phyloP scores from a whole-genome alignment of 73 alveolate species.

The Effrenium voratum region DNA sequence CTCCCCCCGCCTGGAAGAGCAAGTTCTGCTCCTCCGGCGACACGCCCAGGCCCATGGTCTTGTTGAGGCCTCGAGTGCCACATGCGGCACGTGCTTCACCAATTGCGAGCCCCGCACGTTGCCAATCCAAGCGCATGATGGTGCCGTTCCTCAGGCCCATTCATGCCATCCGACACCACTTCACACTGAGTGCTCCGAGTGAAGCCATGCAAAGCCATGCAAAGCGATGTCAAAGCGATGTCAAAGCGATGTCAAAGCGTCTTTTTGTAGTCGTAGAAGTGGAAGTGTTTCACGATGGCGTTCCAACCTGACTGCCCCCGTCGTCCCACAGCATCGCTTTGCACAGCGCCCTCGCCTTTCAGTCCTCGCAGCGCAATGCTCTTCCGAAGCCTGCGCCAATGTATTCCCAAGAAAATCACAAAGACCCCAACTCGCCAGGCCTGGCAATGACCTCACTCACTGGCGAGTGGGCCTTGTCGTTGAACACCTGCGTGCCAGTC shows the following conservation, averaged over 20 bases:
- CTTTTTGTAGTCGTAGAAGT: too few species aligned
- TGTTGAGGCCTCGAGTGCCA: conserved; percentile 33
- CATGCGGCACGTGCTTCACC: background rate
- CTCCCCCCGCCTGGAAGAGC: conserved; percentile 34
- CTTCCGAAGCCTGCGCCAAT: conserved; percentile 31
- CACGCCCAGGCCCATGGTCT: conserved; percentile 46
- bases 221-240: too few species aligned
- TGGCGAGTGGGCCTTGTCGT: background rate
- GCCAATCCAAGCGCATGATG: conserved; percentile 80
- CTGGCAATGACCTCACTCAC: background rate
- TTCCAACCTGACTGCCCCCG: too few species aligned
- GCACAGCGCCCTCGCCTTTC: background rate
- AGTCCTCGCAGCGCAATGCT: conserved; percentile 85
- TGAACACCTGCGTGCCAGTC: background rate
- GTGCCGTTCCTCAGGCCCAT: conserved; percentile 74
- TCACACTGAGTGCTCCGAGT: too few species aligned
- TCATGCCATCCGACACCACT: too few species aligned
- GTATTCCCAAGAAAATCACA: background rate
- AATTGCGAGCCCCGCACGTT: background rate
- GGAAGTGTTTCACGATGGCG: too few species aligned
- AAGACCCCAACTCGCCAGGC: too few species aligned
- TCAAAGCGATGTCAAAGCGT: too few species aligned
- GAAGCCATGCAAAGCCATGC: too few species aligned
- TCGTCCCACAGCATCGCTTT: too few species aligned
- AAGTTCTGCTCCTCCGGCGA: conserved; percentile 71